Conservation (phyloP, 495 filamentous ascomycete species). For the Xylaria curta region DNA sequence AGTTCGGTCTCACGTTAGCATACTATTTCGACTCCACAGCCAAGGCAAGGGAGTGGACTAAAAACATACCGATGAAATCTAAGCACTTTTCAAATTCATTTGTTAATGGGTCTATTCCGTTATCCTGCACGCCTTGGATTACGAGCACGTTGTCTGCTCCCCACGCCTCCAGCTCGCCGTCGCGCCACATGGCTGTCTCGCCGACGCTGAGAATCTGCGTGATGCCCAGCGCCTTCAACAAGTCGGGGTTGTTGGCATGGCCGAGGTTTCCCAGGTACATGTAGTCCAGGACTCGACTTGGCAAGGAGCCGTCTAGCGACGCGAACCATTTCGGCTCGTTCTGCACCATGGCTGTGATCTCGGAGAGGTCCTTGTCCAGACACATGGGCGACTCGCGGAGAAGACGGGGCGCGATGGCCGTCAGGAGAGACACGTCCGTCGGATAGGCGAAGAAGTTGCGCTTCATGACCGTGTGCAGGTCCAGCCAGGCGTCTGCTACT, state of each 20-base stretch:
- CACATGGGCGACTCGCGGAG: conserved; percentile 56
- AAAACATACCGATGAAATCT: conserved; percentile 83
- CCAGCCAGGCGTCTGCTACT: conserved; percentile 83
- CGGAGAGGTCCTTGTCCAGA: conserved; percentile 43
- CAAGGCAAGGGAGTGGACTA: neutral
- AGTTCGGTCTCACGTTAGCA: conserved; percentile 23
- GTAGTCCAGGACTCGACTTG: conserved; percentile 87
- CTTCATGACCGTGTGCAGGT: conserved; percentile 76
- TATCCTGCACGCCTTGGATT: conserved; percentile 89
- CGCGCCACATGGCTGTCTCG: conserved; percentile 81
- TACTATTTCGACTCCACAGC: neutral
- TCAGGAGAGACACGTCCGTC: conserved; percentile 81
- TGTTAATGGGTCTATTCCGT: conserved; percentile 90
- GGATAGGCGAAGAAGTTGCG: conserved; percentile 97
- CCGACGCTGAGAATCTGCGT: conserved; percentile 91
- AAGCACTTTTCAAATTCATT: conserved; percentile 87
- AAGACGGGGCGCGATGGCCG: conserved; percentile 74
- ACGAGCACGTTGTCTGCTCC: conserved; percentile 75
- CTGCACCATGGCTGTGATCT: conserved; percentile 52
- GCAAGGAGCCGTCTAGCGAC: conserved; percentile 87
- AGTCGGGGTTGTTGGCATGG: conserved; percentile 90
- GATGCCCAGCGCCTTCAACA: conserved; percentile 82
- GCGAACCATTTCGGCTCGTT: conserved; percentile 78
- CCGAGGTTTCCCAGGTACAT: conserved; percentile 94
- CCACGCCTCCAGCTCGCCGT: conserved; percentile 70